Evolutionary conservation across 1,284 basidiomycete genomes (phyloP).

Genomic region (Leccinum fuscescens): DNA sequence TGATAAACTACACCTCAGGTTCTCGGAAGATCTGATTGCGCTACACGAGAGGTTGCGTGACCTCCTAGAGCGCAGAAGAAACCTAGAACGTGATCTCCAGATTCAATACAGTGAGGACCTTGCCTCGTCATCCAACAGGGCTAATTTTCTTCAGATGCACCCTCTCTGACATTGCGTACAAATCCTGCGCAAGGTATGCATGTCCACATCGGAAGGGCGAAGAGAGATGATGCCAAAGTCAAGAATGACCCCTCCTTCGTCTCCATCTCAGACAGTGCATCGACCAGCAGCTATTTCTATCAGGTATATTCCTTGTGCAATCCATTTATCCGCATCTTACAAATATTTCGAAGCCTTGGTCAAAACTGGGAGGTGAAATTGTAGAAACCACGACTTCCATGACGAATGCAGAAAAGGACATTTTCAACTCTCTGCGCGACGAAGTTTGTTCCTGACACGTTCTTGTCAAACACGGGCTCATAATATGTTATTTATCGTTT

Average conservation of each 20-base stretch:
- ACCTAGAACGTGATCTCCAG: constrained; percentile 57
- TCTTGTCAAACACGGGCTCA: background rate
- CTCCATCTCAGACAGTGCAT: constrained; percentile 56
- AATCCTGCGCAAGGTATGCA: constrained; percentile 70
- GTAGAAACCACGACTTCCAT: constrained; percentile 58
- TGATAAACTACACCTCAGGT: constrained; percentile 45
- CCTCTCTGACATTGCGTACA: constrained; percentile 69
- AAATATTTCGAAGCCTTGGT: constrained; percentile 62
- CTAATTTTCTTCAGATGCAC: constrained; percentile 47
- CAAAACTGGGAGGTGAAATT: constrained; percentile 65
- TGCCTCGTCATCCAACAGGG: background rate
- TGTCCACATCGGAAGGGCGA: constrained; percentile 64
- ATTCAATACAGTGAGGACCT: constrained; percentile 48
- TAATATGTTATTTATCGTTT: background rate
- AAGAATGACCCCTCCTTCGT: constrained; percentile 51
- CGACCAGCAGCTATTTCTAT: constrained; percentile 71
- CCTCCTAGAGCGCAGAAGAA: constrained; percentile 46
- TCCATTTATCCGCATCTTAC: constrained; percentile 8
- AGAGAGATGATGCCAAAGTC: constrained; percentile 54
- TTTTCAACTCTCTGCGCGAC: constrained; percentile 65
- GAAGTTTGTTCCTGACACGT: constrained; percentile 47
- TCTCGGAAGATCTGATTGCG: constrained; percentile 54
- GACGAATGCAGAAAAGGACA: constrained; percentile 60
- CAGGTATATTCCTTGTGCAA: constrained; percentile 43
- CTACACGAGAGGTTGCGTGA: constrained; percentile 54